A percentile compares a stretch with the other conserved stretches of the same genome.
phyloP scores from a whole-genome alignment of 2,329 filamentous ascomycete species.

The Amylocarpus encephaloides region DNA sequence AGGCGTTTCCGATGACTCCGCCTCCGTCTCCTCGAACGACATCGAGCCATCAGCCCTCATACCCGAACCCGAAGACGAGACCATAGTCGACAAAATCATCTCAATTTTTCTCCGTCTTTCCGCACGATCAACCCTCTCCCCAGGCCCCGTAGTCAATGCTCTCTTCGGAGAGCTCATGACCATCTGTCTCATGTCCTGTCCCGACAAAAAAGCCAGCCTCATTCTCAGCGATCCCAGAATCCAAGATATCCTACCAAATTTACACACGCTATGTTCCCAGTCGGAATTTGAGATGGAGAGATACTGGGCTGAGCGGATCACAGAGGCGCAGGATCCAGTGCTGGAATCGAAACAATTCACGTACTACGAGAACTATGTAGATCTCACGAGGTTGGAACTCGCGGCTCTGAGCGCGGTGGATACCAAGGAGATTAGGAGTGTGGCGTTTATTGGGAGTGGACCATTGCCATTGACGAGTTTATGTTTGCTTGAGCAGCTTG shows the following conservation, averaged over 20 bases:
- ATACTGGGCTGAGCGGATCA: slow-evolving; percentile 38
- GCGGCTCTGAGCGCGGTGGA: slow-evolving; percentile 33
- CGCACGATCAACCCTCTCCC: slow-evolving; percentile 23
- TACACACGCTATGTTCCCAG: slow-evolving; percentile 38
- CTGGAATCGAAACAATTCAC: slow-evolving; percentile 35
- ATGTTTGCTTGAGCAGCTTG: slow-evolving; percentile 35
- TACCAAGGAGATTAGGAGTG: slow-evolving; percentile 25
- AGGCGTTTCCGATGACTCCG: no score
- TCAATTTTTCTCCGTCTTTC: neutral
- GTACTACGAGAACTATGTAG: slow-evolving; percentile 44
- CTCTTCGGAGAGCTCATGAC: slow-evolving; percentile 34
- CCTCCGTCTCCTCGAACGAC: no score
- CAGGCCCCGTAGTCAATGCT: slow-evolving; percentile 30
- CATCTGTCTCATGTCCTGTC: slow-evolving; percentile 31
- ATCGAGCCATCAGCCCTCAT: no score
- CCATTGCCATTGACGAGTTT: slow-evolving; percentile 44
- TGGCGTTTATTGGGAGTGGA: slow-evolving; percentile 46
- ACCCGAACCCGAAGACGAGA: neutral
- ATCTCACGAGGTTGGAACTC: slow-evolving; percentile 42
- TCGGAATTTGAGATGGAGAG: slow-evolving; percentile 41
- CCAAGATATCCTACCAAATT: slow-evolving; percentile 30
- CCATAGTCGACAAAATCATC: neutral
- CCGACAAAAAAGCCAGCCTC: slow-evolving; percentile 22
- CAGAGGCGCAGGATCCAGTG: slow-evolving; percentile 18
- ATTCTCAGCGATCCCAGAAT: slow-evolving; percentile 20